Base-by-base conservation (phyloP, 306 rosid species). In the Datisca glomerata region DNA sequence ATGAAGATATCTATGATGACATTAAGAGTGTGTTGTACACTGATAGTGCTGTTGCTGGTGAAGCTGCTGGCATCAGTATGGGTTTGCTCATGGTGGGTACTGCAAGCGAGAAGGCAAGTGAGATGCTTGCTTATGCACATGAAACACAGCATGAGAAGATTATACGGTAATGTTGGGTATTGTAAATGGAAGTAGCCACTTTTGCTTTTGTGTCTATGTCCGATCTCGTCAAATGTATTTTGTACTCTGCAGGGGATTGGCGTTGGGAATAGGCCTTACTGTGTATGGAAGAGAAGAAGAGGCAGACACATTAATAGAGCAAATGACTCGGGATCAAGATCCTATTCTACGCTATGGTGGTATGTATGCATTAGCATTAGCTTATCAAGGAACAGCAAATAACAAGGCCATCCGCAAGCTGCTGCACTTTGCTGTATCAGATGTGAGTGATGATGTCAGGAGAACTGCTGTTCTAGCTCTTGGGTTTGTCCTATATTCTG, bases 11-110 rank as follows among this genome's bases (percentile, higher is more conserved):
- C 22, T 89, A 74, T 50, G 95, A 89, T 47, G 93, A 83, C 65
- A 77, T 83, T 12, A 83, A 83, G 65, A 80, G 49, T 44, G 95
- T 72, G 51, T 95, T 89, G 15, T 83, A 77, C 61, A 79, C 95
- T 8, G 97, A 89, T 72, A 80, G 93, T 68, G 93, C 97, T 19
- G 95, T 89, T 56, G 97, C 97, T 24, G 95, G 97, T 4, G 95
- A 83, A 62, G 97, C 95, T 58, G 97, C 97, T 55, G 97, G 97
- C 18, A 77, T 89, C 46, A 80, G 95, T 61, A 74, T 89, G 97
- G 97, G 97, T 22, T 77, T 89, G 54, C 95, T 89, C 46, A 77
- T 89, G 95, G 97, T 89, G 65, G 97, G 97, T 53, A 89, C 97
- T 21, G 97, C 86, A 34, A 83, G 95, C 66, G 93, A 80, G 58